phyloP scores from a whole-genome alignment of 257 asterid species.

The Parsonsia alboflavescens region DNA sequence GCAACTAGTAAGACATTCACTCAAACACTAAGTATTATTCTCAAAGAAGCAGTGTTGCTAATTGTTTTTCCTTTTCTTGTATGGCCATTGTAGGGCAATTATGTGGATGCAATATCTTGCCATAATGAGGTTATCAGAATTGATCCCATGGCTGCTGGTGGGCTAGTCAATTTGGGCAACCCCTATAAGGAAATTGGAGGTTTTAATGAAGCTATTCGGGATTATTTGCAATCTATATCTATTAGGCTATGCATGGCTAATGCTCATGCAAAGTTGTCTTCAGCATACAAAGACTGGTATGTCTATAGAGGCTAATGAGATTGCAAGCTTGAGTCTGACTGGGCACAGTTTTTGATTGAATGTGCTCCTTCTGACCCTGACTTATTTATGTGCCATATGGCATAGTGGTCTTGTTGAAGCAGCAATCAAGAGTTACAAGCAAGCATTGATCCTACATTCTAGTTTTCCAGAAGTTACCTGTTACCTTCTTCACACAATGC shows the following conservation, averaged over 20 bases:
- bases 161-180: slow-evolving; percentile 96
- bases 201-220: slow-evolving; percentile 90
- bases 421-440: slow-evolving; percentile 89
- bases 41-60: neutral
- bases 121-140: slow-evolving; percentile 91
- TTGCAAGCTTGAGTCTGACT: neutral
- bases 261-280: slow-evolving; percentile 99
- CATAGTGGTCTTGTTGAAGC: slow-evolving; percentile 85
- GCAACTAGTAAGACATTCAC: slow-evolving; percentile 57
- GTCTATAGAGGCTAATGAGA: neutral
- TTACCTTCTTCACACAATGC: slow-evolving; percentile 95
- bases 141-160: slow-evolving; percentile 96
- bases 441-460: slow-evolving; percentile 79
- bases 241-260: slow-evolving; percentile 96
- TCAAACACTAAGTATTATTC: neutral
- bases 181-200: slow-evolving; percentile 96
- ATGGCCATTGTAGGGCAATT: slow-evolving; percentile 65
- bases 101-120: slow-evolving; percentile 92
- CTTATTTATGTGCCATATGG: slow-evolving; percentile 19
- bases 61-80: neutral
- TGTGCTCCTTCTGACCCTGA: slow-evolving; percentile 13
- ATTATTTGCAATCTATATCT: slow-evolving; percentile 73
- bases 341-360: neutral
- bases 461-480: slow-evolving; percentile 98
- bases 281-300: slow-evolving; percentile 96